These are phyloP conservation scores for Orbilia ellipsospora DNA, from an alignment of 2,329 filamentous ascomycete genomes.

Conservation along the genomic window DNA sequence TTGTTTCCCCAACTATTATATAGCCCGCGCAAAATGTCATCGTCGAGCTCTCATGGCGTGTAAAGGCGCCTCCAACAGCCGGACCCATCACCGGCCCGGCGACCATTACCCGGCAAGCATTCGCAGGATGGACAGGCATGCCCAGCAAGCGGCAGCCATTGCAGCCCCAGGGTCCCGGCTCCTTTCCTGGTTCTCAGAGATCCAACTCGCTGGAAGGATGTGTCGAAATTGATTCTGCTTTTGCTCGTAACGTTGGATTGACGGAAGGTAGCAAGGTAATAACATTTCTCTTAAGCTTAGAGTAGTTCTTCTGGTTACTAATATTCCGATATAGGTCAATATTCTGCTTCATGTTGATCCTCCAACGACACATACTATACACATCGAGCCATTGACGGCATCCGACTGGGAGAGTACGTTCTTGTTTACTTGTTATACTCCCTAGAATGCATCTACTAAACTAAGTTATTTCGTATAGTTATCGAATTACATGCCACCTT, in stretches of 20 bases:
- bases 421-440: constrained; percentile 1
- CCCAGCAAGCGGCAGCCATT: constrained; percentile 85
- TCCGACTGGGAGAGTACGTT: constrained; percentile 90
- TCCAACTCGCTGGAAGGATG: constrained; percentile 56
- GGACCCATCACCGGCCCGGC: constrained; percentile 60
- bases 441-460: neutral
- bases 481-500: constrained; percentile 98
- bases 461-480: constrained; percentile 64
- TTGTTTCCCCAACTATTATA: neutral
- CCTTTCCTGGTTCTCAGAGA: constrained; percentile 54
- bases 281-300: neutral
- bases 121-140: constrained; percentile 97
- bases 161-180: constrained; percentile 46
- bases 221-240: constrained; percentile 59
- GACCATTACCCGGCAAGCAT: constrained; percentile 72
- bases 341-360: constrained; percentile 85
- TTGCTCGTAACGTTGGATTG: constrained; percentile 59
- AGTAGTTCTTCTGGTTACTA: constrained; percentile 20
- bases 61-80: constrained; percentile 66
- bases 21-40: constrained; percentile 95
- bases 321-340: constrained; percentile 65
- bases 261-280: constrained; percentile 58
- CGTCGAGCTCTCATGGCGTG: constrained; percentile 85
- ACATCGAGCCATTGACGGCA: constrained; percentile 93
- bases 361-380: constrained; percentile 89